Conservation (phyloP, 2,329 filamentous ascomycete genomes). For the Aspergillus arachidicola region DNA sequence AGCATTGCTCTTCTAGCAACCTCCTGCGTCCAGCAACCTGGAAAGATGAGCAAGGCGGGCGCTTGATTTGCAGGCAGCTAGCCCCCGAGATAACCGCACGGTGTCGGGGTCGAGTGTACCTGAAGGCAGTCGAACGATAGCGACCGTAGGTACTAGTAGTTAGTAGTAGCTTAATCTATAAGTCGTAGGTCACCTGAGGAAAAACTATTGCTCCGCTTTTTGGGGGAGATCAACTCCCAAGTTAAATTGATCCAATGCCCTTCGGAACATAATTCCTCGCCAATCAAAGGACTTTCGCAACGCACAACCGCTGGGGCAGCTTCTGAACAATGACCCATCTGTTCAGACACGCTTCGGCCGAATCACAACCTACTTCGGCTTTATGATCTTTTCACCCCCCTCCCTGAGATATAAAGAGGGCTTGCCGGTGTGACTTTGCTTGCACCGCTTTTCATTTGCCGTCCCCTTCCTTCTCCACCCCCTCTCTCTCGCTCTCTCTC, state of each 20-base stretch:
- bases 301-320: neutral
- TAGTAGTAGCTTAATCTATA: neutral
- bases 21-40: neutral
- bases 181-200: neutral
- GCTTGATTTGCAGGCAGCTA: neutral
- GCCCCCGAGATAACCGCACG: neutral
- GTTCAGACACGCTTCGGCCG: neutral
- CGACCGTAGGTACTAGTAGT: neutral
- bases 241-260: neutral
- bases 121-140: neutral
- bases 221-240: no score
- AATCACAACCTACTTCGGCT: neutral
- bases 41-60: neutral
- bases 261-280: neutral
- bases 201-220: slow-evolving; percentile 4
- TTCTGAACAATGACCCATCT: neutral
- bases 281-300: neutral
- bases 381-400: neutral
- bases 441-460: neutral
- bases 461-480: neutral
- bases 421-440: neutral
- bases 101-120: neutral
- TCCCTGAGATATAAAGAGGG: neutral
- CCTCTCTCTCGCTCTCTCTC: no score
- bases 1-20: neutral